phyloP scores from a whole-genome alignment of 1,139 yeast species.

The Starmera stellimalicola region DNA sequence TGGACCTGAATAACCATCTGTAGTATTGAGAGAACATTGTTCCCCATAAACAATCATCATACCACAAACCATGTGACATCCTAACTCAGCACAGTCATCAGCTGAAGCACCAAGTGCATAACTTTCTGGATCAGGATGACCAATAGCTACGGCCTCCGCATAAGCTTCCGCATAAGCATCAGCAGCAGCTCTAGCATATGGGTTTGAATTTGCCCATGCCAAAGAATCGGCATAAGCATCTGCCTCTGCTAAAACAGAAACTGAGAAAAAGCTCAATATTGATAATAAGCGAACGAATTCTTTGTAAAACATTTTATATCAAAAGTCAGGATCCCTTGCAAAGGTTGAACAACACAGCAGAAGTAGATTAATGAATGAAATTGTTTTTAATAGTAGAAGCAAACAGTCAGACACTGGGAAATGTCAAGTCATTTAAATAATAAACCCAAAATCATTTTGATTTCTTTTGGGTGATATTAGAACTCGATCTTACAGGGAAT shows the following conservation, averaged over 20 bases:
- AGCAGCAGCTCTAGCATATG: constrained; percentile 1
- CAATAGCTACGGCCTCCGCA: constrained; percentile 2
- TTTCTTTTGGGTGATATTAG: too few species aligned
- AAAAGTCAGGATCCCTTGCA: too few species aligned
- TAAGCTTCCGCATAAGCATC: constrained; percentile 1
- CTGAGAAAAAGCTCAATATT: not conserved
- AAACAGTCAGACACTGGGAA: too few species aligned
- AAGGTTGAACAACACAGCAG: too few species aligned
- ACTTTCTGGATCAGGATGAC: constrained; percentile 6
- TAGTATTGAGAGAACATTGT: constrained; percentile 2
- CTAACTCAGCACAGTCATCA: constrained; percentile 8
- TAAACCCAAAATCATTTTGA: too few species aligned
- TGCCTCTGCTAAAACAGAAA: constrained; percentile 3
- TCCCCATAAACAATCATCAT: constrained; percentile 12
- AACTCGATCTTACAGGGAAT: too few species aligned
- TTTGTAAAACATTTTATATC: too few species aligned
- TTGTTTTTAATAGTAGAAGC: too few species aligned
- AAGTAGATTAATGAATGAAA: too few species aligned
- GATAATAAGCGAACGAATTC: not conserved
- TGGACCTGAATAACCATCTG: constrained; percentile 2
- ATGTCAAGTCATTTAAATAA: too few species aligned
- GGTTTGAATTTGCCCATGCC: constrained; percentile 2
- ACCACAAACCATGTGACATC: constrained; percentile 16
- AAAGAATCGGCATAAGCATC: not conserved
- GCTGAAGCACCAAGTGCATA: constrained; percentile 5